phyloP scores from a whole-genome alignment of 2,329 filamentous ascomycete species.

The Blastomyces percursus region DNA sequence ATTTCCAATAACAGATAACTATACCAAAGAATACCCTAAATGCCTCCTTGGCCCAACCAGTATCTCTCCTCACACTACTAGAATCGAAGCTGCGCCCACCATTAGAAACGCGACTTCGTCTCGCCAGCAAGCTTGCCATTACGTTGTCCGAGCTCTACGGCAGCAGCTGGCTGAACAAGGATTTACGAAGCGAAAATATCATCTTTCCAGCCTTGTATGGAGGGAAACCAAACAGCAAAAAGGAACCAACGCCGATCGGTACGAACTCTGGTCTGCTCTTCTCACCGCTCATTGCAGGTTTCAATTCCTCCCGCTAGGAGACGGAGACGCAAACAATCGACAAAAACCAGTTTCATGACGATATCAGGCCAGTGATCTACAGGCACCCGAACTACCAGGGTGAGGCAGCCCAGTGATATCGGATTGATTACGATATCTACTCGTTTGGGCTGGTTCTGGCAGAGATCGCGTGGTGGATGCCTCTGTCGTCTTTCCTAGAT shows the following conservation, averaged over 20 bases:
- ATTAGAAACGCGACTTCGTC: background rate
- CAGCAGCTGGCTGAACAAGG: slow-evolving; percentile 3
- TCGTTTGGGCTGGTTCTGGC: slow-evolving; percentile 2
- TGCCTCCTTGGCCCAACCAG: background rate
- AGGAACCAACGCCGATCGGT: background rate
- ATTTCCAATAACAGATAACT: background rate
- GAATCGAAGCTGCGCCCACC: slow-evolving; percentile 1
- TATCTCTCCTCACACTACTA: background rate
- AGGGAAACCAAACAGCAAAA: background rate
- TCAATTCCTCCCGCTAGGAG: slow-evolving; percentile 4
- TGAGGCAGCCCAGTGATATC: slow-evolving; percentile 2
- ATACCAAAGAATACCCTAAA: background rate
- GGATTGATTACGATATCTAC: slow-evolving; percentile 4
- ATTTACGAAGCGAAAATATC: slow-evolving; percentile 4
- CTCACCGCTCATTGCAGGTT: background rate
- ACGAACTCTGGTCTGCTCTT: background rate
- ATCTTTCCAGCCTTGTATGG: background rate
- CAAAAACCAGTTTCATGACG: slow-evolving; percentile 1
- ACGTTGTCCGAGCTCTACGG: slow-evolving; percentile 2
- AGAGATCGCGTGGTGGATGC: slow-evolving; percentile 4
- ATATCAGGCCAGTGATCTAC: background rate
- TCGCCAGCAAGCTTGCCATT: background rate
- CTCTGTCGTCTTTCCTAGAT: slow-evolving; percentile 4
- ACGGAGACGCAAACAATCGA: slow-evolving; percentile 5
- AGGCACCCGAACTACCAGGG: slow-evolving; percentile 4